phyloP scores from a whole-genome alignment of 2,329 filamentous ascomycete species.

The Cladophialophora chaetospira region DNA sequence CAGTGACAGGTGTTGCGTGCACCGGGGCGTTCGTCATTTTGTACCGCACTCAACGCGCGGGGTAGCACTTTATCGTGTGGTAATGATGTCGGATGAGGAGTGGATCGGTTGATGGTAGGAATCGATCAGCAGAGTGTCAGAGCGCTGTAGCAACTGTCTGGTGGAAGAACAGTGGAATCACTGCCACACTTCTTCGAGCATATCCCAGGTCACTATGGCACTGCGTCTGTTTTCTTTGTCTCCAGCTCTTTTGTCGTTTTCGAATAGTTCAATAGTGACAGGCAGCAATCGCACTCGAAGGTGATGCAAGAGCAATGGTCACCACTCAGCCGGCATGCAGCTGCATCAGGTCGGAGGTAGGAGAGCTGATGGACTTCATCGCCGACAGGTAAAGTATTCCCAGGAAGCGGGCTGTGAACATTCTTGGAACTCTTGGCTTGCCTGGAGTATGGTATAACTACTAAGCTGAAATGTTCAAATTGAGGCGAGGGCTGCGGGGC shows the following conservation, averaged over 20 bases:
- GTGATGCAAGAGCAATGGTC: not conserved
- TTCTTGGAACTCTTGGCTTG: slow-evolving; percentile 24
- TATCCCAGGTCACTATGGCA: slow-evolving; percentile 14
- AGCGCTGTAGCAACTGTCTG: not conserved
- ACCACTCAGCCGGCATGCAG: slow-evolving; percentile 29
- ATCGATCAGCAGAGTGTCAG: slow-evolving; percentile 12
- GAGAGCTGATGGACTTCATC: slow-evolving; percentile 23
- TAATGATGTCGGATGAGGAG: slow-evolving; percentile 8
- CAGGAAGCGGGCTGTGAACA: slow-evolving; percentile 17
- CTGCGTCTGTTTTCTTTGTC: not conserved
- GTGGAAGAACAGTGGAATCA: slow-evolving; percentile 14
- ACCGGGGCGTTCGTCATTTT: slow-evolving; percentile 19
- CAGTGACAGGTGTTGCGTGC: slow-evolving; percentile 14
- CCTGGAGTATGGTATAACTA: slow-evolving; percentile 21
- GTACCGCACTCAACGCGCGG: slow-evolving; percentile 11
- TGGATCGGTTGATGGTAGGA: slow-evolving; percentile 6
- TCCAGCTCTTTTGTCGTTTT: not conserved
- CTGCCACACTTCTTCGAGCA: slow-evolving; percentile 21
- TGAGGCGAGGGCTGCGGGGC: slow-evolving; percentile 27
- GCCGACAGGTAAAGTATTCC: slow-evolving; percentile 9
- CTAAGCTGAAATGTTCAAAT: slow-evolving; percentile 28
- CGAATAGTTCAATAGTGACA: slow-evolving; percentile 5
- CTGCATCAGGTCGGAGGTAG: slow-evolving; percentile 30
- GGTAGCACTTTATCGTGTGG: slow-evolving; percentile 12
- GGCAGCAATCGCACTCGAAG: no score